Conservation (phyloP, 2,329 filamentous ascomycete species). For the Didymella sp. region DNA sequence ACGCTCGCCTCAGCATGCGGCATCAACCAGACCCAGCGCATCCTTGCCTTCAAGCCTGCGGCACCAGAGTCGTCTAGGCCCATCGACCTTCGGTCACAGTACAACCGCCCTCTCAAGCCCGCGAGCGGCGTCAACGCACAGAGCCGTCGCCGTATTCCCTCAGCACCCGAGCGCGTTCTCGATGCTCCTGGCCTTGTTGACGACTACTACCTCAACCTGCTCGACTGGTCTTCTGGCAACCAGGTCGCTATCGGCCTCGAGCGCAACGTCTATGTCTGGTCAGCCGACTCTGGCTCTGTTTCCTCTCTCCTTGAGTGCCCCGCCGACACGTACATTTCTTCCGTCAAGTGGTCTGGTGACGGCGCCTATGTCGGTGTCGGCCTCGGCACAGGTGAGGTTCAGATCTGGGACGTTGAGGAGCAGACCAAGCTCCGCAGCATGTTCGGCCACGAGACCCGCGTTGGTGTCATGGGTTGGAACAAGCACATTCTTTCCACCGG, state of each 20-base stretch:
- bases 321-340: slow-evolving; percentile 94
- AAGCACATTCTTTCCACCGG: slow-evolving; percentile 97
- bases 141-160: slow-evolving; percentile 89
- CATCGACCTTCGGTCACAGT: slow-evolving; percentile 95
- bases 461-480: slow-evolving; percentile 98
- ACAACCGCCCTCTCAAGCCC: slow-evolving; percentile 93
- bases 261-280: slow-evolving; percentile 98
- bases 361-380: slow-evolving; percentile 96
- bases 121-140: slow-evolving; percentile 77
- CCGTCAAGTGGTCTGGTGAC: slow-evolving; percentile 98
- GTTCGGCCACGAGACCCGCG: slow-evolving; percentile 95
- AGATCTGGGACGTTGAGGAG: slow-evolving; percentile 99
- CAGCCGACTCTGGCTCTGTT: slow-evolving; percentile 89
- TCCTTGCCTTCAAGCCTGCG: slow-evolving; percentile 97
- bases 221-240: slow-evolving; percentile 98
- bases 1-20: slow-evolving; percentile 90
- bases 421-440: slow-evolving; percentile 96
- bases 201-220: slow-evolving; percentile 98
- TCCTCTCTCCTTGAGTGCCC: slow-evolving; percentile 86
- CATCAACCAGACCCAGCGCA: slow-evolving; percentile 90
- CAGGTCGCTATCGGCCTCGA: slow-evolving; percentile 98
- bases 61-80: slow-evolving; percentile 98
- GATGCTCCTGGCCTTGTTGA: slow-evolving; percentile 96
- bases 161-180: slow-evolving; percentile 92
- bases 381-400: slow-evolving; percentile 92